These are phyloP conservation scores for Globisporangium emineosum DNA, from an alignment of 352 stramenopile species.

Conservation along the genomic window DNA sequence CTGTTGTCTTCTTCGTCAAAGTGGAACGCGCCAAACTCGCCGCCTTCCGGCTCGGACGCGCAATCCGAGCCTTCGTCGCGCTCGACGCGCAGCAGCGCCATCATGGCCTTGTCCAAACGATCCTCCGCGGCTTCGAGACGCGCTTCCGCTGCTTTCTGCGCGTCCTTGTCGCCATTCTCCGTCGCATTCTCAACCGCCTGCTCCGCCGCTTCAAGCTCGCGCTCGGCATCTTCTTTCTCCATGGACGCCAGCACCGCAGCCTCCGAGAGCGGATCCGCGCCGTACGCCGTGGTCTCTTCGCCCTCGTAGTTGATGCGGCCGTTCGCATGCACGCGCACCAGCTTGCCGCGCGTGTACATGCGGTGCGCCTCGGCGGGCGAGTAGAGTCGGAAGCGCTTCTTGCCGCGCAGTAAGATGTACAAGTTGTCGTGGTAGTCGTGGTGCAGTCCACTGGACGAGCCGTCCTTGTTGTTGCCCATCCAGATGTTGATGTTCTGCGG, in stretches of 20 bases:
- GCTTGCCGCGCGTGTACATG: slow-evolving; percentile 91
- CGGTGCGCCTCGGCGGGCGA: slow-evolving; percentile 81
- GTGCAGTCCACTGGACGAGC: slow-evolving; percentile 91
- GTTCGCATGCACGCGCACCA: slow-evolving; percentile 91
- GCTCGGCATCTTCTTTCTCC: slow-evolving; percentile 61
- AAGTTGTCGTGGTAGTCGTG: slow-evolving; percentile 99
- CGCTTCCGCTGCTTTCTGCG: slow-evolving; percentile 35
- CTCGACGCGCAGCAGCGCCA: slow-evolving; percentile 70
- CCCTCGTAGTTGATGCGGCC: slow-evolving; percentile 95
- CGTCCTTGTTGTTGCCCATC: slow-evolving; percentile 90
- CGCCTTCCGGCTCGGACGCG: slow-evolving; percentile 27
- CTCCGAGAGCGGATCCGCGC: slow-evolving; percentile 59
- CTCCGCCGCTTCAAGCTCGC: slow-evolving; percentile 58
- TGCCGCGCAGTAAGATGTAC: slow-evolving; percentile 93
- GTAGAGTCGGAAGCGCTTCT: slow-evolving; percentile 95
- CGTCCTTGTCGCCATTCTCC: slow-evolving; percentile 37
- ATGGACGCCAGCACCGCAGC: slow-evolving; percentile 51
- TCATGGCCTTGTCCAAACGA: slow-evolving; percentile 65
- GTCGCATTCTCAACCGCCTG: slow-evolving; percentile 27
- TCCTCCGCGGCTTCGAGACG: slow-evolving; percentile 58
- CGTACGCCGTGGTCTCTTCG: slow-evolving; percentile 79
- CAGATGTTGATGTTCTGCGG: slow-evolving; percentile 96
- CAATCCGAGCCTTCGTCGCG: slow-evolving; percentile 33
- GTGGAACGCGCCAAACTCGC: slow-evolving; percentile 50
- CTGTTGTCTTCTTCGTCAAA: slow-evolving; percentile 56